Evolutionary conservation across 805 yeast genomes (phyloP).

Genomic region (Pichia phayaonensis): DNA sequence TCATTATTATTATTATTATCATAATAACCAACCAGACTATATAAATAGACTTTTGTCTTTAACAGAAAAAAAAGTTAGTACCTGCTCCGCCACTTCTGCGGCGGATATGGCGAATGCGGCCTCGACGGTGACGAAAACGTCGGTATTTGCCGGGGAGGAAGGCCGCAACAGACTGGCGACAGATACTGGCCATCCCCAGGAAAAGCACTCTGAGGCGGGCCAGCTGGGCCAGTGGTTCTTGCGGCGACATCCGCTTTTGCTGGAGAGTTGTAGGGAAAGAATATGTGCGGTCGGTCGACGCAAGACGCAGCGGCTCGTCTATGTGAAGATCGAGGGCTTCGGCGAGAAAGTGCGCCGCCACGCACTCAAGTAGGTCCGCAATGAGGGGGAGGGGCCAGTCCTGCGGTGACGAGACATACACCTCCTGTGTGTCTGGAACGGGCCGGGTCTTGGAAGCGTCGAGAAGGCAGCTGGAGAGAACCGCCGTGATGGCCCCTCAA

Average conservation of each 20-base stretch:
- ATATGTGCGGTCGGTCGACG: conserved; percentile 12
- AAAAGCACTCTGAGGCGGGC: conserved; percentile 33
- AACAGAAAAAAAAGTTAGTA: background rate
- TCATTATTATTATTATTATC: too few relatives aligned
- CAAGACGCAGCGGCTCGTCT: conserved; percentile 42
- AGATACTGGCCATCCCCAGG: conserved; percentile 28
- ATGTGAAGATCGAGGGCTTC: conserved; percentile 45
- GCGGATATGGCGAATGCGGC: background rate
- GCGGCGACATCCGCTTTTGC: too few relatives aligned
- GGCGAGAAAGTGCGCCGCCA: conserved; percentile 25
- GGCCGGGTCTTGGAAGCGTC: conserved; percentile 79
- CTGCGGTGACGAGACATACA: conserved; percentile 50
- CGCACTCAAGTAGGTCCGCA: conserved; percentile 55
- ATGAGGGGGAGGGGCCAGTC: conserved; percentile 43
- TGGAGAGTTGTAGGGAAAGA: too few relatives aligned
- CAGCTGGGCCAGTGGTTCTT: background rate
- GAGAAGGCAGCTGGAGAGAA: conserved; percentile 50
- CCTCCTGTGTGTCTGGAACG: conserved; percentile 93
- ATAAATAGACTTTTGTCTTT: background rate
- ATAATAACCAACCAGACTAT: too few relatives aligned
- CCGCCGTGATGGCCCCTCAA: conserved; percentile 73
- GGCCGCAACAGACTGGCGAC: conserved; percentile 1
- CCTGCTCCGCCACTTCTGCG: background rate
- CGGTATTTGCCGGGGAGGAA: background rate
- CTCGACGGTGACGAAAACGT: conserved; percentile 2